Evolutionary conservation across 2,329 filamentous ascomycete species (phyloP).

Genomic region (Nemania sp.): DNA sequence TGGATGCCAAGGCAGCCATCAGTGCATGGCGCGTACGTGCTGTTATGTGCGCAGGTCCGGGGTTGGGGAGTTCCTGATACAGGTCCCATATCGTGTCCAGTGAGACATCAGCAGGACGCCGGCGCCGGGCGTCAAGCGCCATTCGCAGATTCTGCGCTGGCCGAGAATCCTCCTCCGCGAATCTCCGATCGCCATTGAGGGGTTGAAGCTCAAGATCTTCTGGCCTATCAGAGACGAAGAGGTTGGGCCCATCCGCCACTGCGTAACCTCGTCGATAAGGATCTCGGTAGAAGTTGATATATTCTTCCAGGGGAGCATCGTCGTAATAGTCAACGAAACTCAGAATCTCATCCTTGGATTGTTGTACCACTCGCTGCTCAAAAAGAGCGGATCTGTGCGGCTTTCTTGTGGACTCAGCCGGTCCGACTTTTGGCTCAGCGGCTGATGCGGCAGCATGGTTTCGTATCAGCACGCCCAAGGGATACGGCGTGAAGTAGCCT

Average conservation of each 20-base stretch:
- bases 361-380: background rate
- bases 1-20: conserved; percentile 68
- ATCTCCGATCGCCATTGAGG: conserved; percentile 44
- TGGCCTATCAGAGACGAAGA: conserved; percentile 54
- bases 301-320: conserved; percentile 54
- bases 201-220: conserved; percentile 54
- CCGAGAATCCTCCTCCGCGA: conserved; percentile 42
- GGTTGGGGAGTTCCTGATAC: conserved; percentile 56
- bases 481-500: conserved; percentile 31
- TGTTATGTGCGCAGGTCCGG: conserved; percentile 54
- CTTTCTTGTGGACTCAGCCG: background rate
- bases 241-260: conserved; percentile 50
- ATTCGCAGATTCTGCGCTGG: conserved; percentile 46
- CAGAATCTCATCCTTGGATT: conserved; percentile 51
- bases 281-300: conserved; percentile 55
- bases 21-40: conserved; percentile 62
- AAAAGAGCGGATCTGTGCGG: background rate
- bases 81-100: conserved; percentile 52
- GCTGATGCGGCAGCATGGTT: conserved; percentile 28
- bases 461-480: conserved; percentile 26
- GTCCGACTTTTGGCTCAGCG: conserved; percentile 4
- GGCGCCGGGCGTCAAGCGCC: conserved; percentile 47
- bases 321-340: conserved; percentile 55
- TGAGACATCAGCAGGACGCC: conserved; percentile 45
- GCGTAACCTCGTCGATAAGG: conserved; percentile 60